Conservation (phyloP, 768 basidiomycete species). For the Calocera cornea region DNA sequence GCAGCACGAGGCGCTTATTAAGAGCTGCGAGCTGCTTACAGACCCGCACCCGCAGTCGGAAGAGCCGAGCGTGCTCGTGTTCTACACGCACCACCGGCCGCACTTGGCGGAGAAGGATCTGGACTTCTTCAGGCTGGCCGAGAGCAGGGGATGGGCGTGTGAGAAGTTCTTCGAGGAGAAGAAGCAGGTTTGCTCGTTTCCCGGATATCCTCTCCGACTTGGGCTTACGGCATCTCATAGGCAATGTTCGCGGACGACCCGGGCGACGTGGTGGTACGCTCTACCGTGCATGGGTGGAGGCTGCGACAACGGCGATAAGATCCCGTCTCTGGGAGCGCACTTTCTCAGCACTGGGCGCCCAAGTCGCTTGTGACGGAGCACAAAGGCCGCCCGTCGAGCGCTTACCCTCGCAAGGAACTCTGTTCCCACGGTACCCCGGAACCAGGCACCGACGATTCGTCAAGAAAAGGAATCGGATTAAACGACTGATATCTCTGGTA, state of each 20-base stretch:
- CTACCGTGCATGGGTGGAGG: constrained; percentile 77
- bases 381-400: no score
- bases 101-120: constrained; percentile 71
- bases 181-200: constrained; percentile 37
- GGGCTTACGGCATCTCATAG: constrained; percentile 27
- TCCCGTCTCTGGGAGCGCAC: neutral
- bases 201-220: neutral
- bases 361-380: no score
- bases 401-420: no score
- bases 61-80: constrained; percentile 50
- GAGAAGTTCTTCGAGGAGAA: constrained; percentile 51
- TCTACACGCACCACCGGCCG: constrained; percentile 81
- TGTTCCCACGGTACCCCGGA: no score
- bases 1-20: constrained; percentile 75
- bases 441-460: no score
- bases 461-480: neutral
- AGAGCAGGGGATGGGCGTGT: constrained; percentile 52
- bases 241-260: constrained; percentile 85
- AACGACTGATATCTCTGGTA: neutral
- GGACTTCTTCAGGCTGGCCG: constrained; percentile 61
- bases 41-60: constrained; percentile 9
- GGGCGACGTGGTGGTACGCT: constrained; percentile 61
- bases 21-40: constrained; percentile 43
- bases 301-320: constrained; percentile 22
- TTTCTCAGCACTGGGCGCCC: no score